Conservation (phyloP, 495 filamentous ascomycete species). For the Podospora pseudoanserina region DNA sequence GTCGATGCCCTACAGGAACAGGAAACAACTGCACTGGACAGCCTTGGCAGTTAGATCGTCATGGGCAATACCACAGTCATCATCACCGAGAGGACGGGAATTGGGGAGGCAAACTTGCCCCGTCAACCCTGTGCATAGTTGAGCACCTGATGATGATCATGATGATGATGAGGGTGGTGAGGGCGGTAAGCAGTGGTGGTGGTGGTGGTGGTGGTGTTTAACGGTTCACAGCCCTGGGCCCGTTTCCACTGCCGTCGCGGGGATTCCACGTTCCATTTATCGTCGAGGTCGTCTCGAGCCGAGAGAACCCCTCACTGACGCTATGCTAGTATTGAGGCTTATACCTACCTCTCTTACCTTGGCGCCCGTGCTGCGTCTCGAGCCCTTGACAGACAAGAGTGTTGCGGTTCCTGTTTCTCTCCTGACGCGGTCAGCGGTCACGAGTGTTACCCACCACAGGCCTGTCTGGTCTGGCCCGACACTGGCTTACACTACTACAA, state of each 20-base stretch:
- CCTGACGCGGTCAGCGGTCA: conserved; percentile 12
- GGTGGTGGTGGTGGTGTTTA: conserved; percentile 1
- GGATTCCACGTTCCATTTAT: conserved; percentile 18
- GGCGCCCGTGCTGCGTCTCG: conserved; percentile 17
- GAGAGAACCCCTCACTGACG: conserved; percentile 25
- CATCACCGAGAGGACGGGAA: neutral
- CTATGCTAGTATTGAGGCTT: conserved; percentile 26
- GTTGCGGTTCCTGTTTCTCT: neutral
- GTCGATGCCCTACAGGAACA: neutral
- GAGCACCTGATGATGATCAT: neutral
- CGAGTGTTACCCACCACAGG: conserved; percentile 17
- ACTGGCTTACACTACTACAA: neutral
- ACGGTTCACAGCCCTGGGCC: neutral
- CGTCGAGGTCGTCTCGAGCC: conserved; percentile 5
- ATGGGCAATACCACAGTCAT: neutral
- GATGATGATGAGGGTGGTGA: neutral
- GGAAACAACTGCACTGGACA: neutral
- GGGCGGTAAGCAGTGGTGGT: neutral
- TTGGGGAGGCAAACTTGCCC: neutral
- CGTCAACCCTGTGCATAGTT: neutral
- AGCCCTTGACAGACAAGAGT: neutral
- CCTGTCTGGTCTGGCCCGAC: neutral
- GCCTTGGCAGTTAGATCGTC: neutral
- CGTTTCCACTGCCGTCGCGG: conserved; percentile 15
- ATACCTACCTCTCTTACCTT: neutral